These are phyloP conservation scores for Fusarium penzigii DNA, from an alignment of 2,329 filamentous ascomycete genomes.

Conservation along the genomic window DNA sequence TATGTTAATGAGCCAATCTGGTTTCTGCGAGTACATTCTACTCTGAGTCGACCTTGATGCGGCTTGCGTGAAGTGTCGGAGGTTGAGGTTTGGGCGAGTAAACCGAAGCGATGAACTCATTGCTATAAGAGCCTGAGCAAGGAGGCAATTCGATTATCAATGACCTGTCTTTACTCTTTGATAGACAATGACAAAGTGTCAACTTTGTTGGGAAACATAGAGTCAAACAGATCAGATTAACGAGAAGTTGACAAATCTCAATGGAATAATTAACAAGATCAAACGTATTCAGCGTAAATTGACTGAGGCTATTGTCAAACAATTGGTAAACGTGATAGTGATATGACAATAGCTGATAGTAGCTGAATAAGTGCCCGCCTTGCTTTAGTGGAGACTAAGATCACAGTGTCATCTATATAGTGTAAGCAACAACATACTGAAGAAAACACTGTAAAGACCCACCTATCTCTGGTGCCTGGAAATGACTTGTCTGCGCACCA, in stretches of 20 bases:
- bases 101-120: background rate
- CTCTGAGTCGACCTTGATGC: background rate
- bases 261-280: no score
- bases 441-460: background rate
- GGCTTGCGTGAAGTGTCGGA: background rate
- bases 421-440: background rate
- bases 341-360: no score
- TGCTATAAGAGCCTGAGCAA: background rate
- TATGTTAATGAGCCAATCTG: slow-evolving; percentile 37
- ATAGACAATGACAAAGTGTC: no score
- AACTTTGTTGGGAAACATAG: no score
- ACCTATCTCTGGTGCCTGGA: background rate
- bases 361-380: no score
- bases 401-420: background rate
- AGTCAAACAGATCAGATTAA: no score
- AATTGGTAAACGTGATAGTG: no score
- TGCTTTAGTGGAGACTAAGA: background rate
- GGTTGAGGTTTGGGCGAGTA: background rate
- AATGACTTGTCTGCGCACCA: background rate
- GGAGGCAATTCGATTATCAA: no score
- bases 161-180: no score
- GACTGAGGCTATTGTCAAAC: no score
- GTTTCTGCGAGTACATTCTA: slow-evolving; percentile 29
- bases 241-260: no score
- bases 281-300: no score